Conservation (phyloP, 148 eudicot species). For the Rhododendron ovatum region DNA sequence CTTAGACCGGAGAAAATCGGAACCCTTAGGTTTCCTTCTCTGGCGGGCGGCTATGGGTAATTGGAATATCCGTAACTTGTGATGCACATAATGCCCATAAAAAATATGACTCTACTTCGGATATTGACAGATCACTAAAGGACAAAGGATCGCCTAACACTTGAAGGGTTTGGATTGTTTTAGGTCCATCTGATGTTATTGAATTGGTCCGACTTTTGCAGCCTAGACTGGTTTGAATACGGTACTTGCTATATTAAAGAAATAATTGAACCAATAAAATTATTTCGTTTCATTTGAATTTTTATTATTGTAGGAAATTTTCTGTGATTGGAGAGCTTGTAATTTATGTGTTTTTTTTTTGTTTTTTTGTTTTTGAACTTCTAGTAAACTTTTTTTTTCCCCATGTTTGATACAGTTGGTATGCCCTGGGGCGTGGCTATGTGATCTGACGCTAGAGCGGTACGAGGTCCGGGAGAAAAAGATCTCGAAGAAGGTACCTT, state of each 20-base stretch:
- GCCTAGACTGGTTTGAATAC: not conserved
- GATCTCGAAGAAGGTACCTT: slow-evolving; percentile 68
- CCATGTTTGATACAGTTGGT: slow-evolving; percentile 42
- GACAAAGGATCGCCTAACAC: not conserved
- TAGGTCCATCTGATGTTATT: not conserved
- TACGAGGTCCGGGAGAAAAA: slow-evolving; percentile 93
- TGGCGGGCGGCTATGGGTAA: not conserved
- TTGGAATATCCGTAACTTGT: not conserved
- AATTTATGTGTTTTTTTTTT: not conserved
- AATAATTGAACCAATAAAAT: not conserved
- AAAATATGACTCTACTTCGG: not conserved
- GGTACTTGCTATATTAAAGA: too few relatives aligned
- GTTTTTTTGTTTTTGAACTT: not conserved
- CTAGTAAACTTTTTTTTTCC: not conserved
- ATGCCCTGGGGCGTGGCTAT: slow-evolving; percentile 82
- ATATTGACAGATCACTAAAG: not conserved
- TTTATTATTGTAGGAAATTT: not conserved
- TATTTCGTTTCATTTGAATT: not conserved
- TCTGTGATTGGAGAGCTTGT: not conserved
- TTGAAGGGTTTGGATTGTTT: not conserved
- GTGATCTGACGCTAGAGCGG: slow-evolving; percentile 69
- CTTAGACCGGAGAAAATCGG: too few relatives aligned
- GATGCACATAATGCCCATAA: not conserved
- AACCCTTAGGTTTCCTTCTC: too few relatives aligned
- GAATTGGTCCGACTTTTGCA: not conserved